Base-by-base conservation (phyloP, 2,329 filamentous ascomycete genomes). In the Beauveria medogensis region DNA sequence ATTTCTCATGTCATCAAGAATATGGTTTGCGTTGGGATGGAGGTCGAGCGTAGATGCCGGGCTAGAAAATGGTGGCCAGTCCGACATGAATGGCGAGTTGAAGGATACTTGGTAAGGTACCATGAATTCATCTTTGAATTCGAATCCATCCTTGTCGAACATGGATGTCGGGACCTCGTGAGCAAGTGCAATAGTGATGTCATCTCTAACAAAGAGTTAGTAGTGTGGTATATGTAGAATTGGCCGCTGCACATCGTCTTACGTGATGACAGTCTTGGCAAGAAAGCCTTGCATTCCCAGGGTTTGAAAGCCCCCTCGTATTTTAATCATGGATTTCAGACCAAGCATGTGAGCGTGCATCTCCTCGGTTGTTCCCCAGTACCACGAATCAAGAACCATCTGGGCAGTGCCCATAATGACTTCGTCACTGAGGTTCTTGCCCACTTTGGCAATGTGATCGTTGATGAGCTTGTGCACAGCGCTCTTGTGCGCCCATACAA, bases 361-460 rank as follows among this genome's bases (percentile, higher is more conserved):
- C 62, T 78, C 76, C 43, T 72, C 67, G 0, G 73, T 75, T 28
- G 75, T 75, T 6, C 79, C 79, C 79, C 79, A 82, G 65, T 81
- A 82, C 80, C 81, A 83, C 62, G 81, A 80, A 51, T 80, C 75
- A 26, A 80, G 68, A 24, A 80, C 73, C 63, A 82, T 73, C 65
- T 82, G 80, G 1, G 77, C 69, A 5, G 81, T 78, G 3, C 73
- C 78, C 5, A 79, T 74, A 44, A 82, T 75, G 4, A 76, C 74
- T 37, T 76, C 73, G 63, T 82, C 79, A 57, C 71, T 76, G 0
- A 75, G 74, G n/a, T 72, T 69, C 20, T 70, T 67, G 2, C 67
- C 65, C 3, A 72, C 65, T 20, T 72, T 68, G 43, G 70, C 70
- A 18, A 83, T 73, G 46, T 79, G 77, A 46, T 77, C 72, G 63